These are phyloP conservation scores for Pleurotus tuoliensis DNA, from an alignment of 768 basidiomycete species.

Conservation along the genomic window DNA sequence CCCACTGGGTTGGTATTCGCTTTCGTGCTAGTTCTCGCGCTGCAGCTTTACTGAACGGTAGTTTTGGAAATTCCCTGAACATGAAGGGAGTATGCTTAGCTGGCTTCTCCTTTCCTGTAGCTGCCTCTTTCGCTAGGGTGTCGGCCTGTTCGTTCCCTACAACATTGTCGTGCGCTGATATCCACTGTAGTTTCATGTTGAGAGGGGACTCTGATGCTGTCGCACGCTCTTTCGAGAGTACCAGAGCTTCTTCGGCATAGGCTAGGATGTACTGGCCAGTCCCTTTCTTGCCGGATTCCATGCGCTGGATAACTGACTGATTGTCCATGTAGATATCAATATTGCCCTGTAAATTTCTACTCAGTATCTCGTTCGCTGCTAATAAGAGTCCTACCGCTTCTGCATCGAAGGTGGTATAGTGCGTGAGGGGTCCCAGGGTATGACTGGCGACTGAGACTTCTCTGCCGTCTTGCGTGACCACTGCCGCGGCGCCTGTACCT, in stretches of 20 bases:
- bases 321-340: slow-evolving; percentile 13
- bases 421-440: slow-evolving; percentile 11
- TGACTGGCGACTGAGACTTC: neutral
- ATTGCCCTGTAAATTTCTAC: neutral
- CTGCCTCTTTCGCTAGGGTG: slow-evolving; percentile 19
- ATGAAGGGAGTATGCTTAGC: neutral
- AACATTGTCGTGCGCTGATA: slow-evolving; percentile 20
- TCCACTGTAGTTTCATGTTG: slow-evolving; percentile 16
- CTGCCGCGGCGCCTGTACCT: slow-evolving; percentile 19
- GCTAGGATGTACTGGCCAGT: neutral
- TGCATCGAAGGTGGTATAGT: slow-evolving; percentile 19
- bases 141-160: slow-evolving; percentile 17
- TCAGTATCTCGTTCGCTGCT: slow-evolving; percentile 11
- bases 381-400: slow-evolving; percentile 18
- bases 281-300: neutral
- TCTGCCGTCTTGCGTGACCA: slow-evolving; percentile 1
- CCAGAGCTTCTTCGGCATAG: neutral
- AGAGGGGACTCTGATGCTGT: neutral
- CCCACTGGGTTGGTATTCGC: too few species aligned
- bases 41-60: too few species aligned
- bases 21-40: too few species aligned
- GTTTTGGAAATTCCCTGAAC: neutral
- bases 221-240: neutral
- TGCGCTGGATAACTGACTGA: slow-evolving; percentile 11
- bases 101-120: slow-evolving; percentile 2